These are phyloP conservation scores for Fusarium fujikuroi DNA, from an alignment of 2,329 filamentous ascomycete species.

Conservation along the genomic window DNA sequence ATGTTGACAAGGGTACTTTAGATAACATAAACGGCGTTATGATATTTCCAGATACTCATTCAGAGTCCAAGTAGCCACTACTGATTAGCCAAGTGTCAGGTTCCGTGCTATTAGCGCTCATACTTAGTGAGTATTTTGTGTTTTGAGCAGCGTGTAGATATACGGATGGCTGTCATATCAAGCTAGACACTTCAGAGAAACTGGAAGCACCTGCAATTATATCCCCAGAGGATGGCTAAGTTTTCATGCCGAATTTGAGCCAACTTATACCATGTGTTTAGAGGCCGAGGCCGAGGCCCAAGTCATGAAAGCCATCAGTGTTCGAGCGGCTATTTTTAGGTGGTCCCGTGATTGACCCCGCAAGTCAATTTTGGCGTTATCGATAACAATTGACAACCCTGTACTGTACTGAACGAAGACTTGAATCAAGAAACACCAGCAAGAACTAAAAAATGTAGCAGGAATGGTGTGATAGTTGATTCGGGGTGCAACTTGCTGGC, in stretches of 20 bases:
- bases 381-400: neutral
- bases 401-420: neutral
- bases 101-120: neutral
- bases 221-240: neutral
- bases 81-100: fast-evolving
- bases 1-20: neutral
- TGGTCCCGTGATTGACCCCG: neutral
- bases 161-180: fast-evolving
- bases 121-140: neutral
- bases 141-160: neutral
- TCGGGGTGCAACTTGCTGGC: too few species aligned
- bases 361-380: neutral
- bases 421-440: neutral
- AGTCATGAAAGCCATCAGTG: neutral
- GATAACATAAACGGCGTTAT: too few species aligned
- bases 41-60: fast-evolving
- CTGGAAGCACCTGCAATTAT: fast-evolving
- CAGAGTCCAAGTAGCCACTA: neutral
- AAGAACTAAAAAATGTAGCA: neutral
- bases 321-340: neutral
- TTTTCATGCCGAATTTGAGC: neutral
- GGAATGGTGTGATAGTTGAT: too few species aligned
- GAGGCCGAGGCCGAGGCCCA: neutral
- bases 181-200: neutral
- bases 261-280: neutral